Conservation (phyloP, 2,329 filamentous ascomycete species). For the Ustulina deusta region DNA sequence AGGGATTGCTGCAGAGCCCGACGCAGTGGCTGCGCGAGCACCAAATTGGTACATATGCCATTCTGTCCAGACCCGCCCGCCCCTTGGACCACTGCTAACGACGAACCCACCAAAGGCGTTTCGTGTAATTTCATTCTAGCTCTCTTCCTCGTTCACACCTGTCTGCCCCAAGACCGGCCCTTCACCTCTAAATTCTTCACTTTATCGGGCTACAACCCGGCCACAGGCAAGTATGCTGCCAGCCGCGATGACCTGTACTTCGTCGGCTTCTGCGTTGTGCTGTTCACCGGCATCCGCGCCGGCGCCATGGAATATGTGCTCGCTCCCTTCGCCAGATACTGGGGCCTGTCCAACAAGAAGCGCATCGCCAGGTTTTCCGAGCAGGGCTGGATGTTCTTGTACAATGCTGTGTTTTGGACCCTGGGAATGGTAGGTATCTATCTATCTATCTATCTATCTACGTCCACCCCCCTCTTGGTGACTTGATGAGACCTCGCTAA, state of each 20-base stretch:
- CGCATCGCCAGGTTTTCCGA: constrained; percentile 85
- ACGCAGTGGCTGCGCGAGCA: constrained; percentile 36
- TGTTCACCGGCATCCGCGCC: constrained; percentile 87
- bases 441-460: no score
- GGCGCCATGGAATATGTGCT: constrained; percentile 89
- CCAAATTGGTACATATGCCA: constrained; percentile 34
- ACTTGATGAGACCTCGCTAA: constrained; percentile 7
- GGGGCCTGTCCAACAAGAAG: constrained; percentile 80
- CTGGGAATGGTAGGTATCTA: constrained; percentile 80
- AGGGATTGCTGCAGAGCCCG: constrained; percentile 29
- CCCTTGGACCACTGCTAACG: constrained; percentile 18
- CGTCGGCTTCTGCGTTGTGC: constrained; percentile 79
- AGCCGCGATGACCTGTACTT: constrained; percentile 83
- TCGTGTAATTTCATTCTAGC: constrained; percentile 84
- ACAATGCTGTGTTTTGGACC: constrained; percentile 83
- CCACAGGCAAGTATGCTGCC: constrained; percentile 76
- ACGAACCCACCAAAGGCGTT: constrained; percentile 67
- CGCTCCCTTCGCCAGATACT: constrained; percentile 76
- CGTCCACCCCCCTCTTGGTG: neutral
- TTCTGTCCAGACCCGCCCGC: neutral
- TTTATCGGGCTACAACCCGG: constrained; percentile 81
- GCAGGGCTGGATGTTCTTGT: constrained; percentile 89
- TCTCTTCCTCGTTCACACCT: constrained; percentile 80
- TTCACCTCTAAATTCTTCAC: constrained; percentile 86
- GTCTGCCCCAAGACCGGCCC: constrained; percentile 79